Conservation (phyloP, 2,329 filamentous ascomycete genomes). For the Neodidymelliopsis sp. region DNA sequence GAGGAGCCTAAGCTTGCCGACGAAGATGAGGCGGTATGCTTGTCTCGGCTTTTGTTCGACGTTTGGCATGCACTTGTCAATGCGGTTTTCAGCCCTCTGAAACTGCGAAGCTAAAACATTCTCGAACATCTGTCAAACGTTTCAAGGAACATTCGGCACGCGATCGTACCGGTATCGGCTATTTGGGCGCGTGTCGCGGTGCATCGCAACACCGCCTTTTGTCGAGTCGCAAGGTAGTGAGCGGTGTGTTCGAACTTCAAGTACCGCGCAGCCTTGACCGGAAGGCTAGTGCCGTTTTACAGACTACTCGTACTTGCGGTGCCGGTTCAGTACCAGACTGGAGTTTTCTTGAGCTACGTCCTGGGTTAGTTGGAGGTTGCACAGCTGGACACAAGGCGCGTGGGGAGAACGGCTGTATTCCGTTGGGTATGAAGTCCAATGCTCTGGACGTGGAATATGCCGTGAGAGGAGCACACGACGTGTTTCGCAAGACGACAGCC, state of each 20-base stretch:
- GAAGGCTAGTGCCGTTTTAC: slow-evolving; percentile 10
- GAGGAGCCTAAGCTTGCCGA: slow-evolving; percentile 8
- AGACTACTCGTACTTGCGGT: not conserved
- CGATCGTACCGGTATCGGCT: slow-evolving; percentile 20
- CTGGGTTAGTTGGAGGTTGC: slow-evolving; percentile 4
- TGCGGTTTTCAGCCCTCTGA: slow-evolving; percentile 7
- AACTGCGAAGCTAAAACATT: slow-evolving; percentile 22
- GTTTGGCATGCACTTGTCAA: slow-evolving; percentile 8
- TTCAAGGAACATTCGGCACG: slow-evolving; percentile 31
- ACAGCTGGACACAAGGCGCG: slow-evolving; percentile 21
- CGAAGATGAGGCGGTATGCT: slow-evolving; percentile 13
- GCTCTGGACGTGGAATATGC: slow-evolving; percentile 26
- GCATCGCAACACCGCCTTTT: slow-evolving; percentile 19
- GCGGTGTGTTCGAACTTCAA: slow-evolving; percentile 10
- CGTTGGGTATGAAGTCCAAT: slow-evolving; percentile 23
- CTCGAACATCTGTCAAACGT: slow-evolving; percentile 31
- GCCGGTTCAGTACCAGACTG: not conserved
- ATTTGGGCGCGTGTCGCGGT: slow-evolving; percentile 13
- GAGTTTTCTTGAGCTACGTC: slow-evolving; percentile 1
- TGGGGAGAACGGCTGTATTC: slow-evolving; percentile 22
- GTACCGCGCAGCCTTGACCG: slow-evolving; percentile 14
- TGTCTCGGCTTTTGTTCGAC: slow-evolving; percentile 14
- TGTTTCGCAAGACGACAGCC: slow-evolving; percentile 21
- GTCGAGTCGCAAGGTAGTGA: slow-evolving; percentile 15
- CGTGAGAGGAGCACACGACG: slow-evolving; percentile 19